These are phyloP conservation scores for Amanita subjunquillea DNA, from an alignment of 768 basidiomycete species.

Conservation along the genomic window DNA sequence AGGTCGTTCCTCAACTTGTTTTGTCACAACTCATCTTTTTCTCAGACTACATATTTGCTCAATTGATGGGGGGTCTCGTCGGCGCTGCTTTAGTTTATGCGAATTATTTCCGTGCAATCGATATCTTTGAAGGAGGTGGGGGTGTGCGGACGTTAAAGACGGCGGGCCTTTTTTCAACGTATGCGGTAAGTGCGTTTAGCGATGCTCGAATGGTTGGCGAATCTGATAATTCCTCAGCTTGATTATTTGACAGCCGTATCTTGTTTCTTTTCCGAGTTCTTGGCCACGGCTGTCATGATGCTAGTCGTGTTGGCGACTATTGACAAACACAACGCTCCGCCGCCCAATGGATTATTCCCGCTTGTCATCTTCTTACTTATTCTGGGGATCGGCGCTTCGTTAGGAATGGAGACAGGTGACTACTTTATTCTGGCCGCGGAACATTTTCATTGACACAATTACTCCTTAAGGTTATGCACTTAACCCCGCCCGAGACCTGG, in stretches of 20 bases:
- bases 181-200: constrained; percentile 33
- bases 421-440: background rate
- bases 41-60: constrained; percentile 44
- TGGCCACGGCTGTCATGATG: constrained; percentile 46
- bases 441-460: background rate
- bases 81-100: constrained; percentile 54
- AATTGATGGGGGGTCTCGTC: constrained; percentile 50
- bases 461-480: constrained; percentile 21
- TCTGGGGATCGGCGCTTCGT: constrained; percentile 42
- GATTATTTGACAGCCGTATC: constrained; percentile 28
- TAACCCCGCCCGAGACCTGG: constrained; percentile 32
- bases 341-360: constrained; percentile 41
- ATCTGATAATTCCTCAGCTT: constrained; percentile 10
- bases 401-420: constrained; percentile 50
- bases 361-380: constrained; percentile 44
- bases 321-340: constrained; percentile 41
- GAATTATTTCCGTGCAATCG: constrained; percentile 61
- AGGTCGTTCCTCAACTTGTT: background rate
- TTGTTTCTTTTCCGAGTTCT: constrained; percentile 39
- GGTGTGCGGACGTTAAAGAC: constrained; percentile 44
- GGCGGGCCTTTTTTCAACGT: constrained; percentile 49
- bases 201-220: background rate
- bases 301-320: constrained; percentile 40
- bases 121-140: constrained; percentile 47
- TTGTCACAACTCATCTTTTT: background rate